A percentile compares a stretch with the other conserved stretches of the same genome.
Conservation (phyloP, 768 basidiomycete species). For the Amanita subjunquillea region DNA sequence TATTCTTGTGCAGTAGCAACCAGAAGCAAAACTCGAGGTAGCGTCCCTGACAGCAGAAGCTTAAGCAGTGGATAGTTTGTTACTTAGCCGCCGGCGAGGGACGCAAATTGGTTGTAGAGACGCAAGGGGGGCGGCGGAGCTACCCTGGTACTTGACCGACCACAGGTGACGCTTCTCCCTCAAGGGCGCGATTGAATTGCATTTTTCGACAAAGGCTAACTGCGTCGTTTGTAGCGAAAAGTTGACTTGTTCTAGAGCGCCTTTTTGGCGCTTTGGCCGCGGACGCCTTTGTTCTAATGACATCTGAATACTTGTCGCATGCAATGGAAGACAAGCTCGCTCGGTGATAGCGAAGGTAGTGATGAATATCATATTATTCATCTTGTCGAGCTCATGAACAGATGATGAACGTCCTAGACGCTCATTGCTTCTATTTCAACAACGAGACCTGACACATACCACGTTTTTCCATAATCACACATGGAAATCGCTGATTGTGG, state of each 20-base stretch:
- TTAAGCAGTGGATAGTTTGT: background rate
- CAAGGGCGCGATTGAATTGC: background rate
- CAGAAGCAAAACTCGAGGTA: conserved; percentile 1
- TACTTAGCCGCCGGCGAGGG: background rate
- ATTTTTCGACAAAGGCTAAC: background rate
- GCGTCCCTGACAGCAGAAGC: conserved; percentile 1
- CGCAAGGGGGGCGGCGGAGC: background rate
- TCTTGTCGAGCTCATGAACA: background rate
- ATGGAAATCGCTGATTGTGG: background rate
- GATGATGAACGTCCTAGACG: background rate
- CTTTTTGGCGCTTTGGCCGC: background rate
- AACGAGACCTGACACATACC: background rate
- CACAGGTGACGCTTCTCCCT: conserved; percentile 3
- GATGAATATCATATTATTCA: background rate
- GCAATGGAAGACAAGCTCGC: background rate
- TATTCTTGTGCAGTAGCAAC: background rate
- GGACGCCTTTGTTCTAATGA: background rate
- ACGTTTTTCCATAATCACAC: background rate
- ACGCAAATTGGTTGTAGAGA: background rate
- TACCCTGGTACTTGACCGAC: conserved; percentile 5
- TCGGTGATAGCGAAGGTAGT: background rate
- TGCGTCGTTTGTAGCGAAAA: background rate
- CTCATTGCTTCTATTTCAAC: background rate
- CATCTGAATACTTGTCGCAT: background rate
- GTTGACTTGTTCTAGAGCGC: background rate